Conservation (phyloP, 371 early-diverging fungal genomes). For the Mortierella sp. region DNA sequence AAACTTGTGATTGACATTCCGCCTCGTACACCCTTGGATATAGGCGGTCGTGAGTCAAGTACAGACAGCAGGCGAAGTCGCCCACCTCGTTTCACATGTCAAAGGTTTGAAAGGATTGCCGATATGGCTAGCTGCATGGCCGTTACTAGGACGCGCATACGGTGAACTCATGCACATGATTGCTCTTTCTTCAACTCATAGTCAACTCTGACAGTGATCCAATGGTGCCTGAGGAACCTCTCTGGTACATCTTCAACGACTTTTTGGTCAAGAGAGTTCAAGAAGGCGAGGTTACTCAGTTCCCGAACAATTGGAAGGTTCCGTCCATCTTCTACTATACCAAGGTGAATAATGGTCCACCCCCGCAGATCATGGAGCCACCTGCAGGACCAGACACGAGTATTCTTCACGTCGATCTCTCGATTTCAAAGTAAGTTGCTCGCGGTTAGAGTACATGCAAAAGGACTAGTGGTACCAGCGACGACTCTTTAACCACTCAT, state of each 20-base stretch:
- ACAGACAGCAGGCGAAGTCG: slow-evolving; percentile 67
- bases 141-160: no score
- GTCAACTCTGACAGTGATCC: slow-evolving; percentile 53
- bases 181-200: neutral
- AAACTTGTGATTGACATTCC: neutral
- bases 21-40: neutral
- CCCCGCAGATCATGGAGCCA: slow-evolving; percentile 45
- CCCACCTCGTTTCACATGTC: slow-evolving; percentile 81
- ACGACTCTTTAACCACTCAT: neutral
- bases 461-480: no score
- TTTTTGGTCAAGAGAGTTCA: slow-evolving; percentile 86
- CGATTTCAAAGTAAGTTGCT: slow-evolving; percentile 24
- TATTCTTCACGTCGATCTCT: slow-evolving; percentile 27
- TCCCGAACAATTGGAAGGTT: slow-evolving; percentile 82
- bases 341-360: slow-evolving; percentile 59
- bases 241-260: slow-evolving; percentile 95
- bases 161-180: no score
- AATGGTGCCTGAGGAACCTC: slow-evolving; percentile 52
- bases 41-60: slow-evolving; percentile 77
- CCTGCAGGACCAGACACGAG: slow-evolving; percentile 20
- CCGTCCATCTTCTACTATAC: slow-evolving; percentile 82
- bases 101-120: slow-evolving; percentile 58
- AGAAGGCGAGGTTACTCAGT: slow-evolving; percentile 73
- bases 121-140: no score
- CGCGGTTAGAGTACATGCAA: no score